Evolutionary conservation across 768 basidiomycete genomes (phyloP), one percentile per base, ranked within the genome.

Genomic region (Naematelia encephala): DNA sequence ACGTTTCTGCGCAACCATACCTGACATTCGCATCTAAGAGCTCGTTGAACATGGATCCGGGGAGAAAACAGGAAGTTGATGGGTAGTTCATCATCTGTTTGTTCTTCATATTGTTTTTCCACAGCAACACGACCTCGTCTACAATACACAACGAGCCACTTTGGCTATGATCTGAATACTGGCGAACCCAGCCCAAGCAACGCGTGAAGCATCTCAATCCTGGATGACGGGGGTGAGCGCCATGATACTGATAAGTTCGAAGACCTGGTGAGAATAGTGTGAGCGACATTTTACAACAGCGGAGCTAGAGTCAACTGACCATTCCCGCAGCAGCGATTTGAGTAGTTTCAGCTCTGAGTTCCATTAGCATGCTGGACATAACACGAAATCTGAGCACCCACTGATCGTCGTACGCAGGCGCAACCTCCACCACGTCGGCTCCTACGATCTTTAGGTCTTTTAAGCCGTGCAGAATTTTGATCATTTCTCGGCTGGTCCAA

Each of bases 321-420:
- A 78, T 70, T 56, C 75, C 75, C 2, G 77, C 78, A 2, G 77
- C 78, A 45, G 60, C 66, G 30, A 68, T 68, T 53, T 62, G 60
- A 14, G 78, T 78, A 44, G 75, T 74, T 59, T 77, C 77, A 44
- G 72, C 77, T 74, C 60, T 58, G 16, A 8, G 34, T 8, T 8
- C 8, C 8, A 39, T 39, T 16, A 39, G 34, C 34, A 39, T 39
- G 8, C 8, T 39, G 16, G 34, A 39, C 34, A 8, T 39, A 8
- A 16, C 8, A 8, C 16, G 34, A 16, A 39, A 39, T 16, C n/a
- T n/a, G n/a, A n/a, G 34, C 8, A 39, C 34, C 8, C 16, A 39
- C 34, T 39, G 34, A 39, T 39, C 34, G 51, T 75, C 74, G 54
- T 73, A 75, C 0, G 71, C 67, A 5, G 72, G 69, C 3, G 69